Base-by-base conservation (phyloP, 2,329 filamentous ascomycete genomes). In the Colletotrichum graminicola region DNA sequence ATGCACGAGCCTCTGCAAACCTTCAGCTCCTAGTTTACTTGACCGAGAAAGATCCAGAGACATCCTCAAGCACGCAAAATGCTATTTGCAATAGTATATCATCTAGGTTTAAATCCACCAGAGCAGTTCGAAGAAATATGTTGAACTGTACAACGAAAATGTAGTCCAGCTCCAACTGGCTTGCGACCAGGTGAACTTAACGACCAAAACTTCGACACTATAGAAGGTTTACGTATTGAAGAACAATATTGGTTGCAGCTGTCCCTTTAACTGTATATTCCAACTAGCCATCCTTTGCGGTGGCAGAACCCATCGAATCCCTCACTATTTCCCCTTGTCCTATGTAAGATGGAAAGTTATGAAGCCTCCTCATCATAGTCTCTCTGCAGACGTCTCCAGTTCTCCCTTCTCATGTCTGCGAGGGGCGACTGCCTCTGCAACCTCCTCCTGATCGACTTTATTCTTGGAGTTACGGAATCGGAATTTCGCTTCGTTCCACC, bases 401-500 rank as follows among this genome's bases (percentile, higher is more conserved):
- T n/a, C 43, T 45, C 1, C 21, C 43, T 45, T 45, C 43, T 45
- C 43, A 11, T n/a, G n/a, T 0, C 43, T 11, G 8, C 21, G 43
- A n/a, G 43, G 8, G 10, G 43, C 21, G 21, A 11, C 43, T 11
- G 43, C 21, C 43, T 45, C 43, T 21, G 43, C 26, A 49, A 7
- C 34, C 12, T 36, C 55, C 55, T 36, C 52, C 18, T n/a, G 3
- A 4, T 36, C 34, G 29, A n/a, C 26, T 8, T 57, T 57, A 8
- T 34, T 10, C 34, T 57, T 57, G 12, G 55, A 57, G 34, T 21
- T 39, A 26, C 55, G 55, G 55, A 57, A 57, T 26, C n/a, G 55
- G 59, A 68, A 68, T 29, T 52, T 43, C n/a, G 66, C 60, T 23
- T 64, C 60, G 51, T 64, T 62, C 51, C 60, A 65, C 11, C 66